Evolutionary conservation across 2,329 filamentous ascomycete species (phyloP).

Genomic region (Paraphaeosphaeria minitans): DNA sequence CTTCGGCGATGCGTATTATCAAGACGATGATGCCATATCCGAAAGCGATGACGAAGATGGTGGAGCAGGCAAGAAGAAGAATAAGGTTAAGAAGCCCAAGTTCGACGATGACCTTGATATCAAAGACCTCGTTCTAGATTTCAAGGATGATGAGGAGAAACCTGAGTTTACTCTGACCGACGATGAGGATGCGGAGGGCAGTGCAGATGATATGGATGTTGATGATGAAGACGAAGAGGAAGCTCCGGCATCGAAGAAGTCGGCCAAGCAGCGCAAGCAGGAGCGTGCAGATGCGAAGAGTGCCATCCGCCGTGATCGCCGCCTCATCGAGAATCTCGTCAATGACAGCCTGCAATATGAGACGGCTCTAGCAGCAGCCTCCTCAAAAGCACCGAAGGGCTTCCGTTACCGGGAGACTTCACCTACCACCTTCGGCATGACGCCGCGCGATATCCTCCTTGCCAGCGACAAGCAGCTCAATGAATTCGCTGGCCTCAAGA

Average conservation of each 20-base stretch:
- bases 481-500: constrained; percentile 90
- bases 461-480: constrained; percentile 86
- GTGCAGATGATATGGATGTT: constrained; percentile 53
- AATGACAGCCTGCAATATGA: constrained; percentile 80
- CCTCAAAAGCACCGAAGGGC: constrained; percentile 54
- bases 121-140: constrained; percentile 86
- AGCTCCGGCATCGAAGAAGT: constrained; percentile 46
- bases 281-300: constrained; percentile 65
- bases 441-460: constrained; percentile 86
- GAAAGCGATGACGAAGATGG: constrained; percentile 49
- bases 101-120: constrained; percentile 99
- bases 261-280: constrained; percentile 53
- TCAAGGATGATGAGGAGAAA: constrained; percentile 73
- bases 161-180: constrained; percentile 73
- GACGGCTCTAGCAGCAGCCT: constrained; percentile 61
- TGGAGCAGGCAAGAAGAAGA: constrained; percentile 49
- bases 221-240: constrained; percentile 45
- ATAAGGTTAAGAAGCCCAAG: constrained; percentile 77
- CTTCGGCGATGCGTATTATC: constrained; percentile 93
- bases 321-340: constrained; percentile 83
- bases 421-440: constrained; percentile 87
- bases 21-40: constrained; percentile 60
- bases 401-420: constrained; percentile 97
- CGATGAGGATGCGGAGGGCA: constrained; percentile 51
- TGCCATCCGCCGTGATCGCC: constrained; percentile 77